Conservation (phyloP, 768 basidiomycete genomes). For the Termitomyces bulborhizus region DNA sequence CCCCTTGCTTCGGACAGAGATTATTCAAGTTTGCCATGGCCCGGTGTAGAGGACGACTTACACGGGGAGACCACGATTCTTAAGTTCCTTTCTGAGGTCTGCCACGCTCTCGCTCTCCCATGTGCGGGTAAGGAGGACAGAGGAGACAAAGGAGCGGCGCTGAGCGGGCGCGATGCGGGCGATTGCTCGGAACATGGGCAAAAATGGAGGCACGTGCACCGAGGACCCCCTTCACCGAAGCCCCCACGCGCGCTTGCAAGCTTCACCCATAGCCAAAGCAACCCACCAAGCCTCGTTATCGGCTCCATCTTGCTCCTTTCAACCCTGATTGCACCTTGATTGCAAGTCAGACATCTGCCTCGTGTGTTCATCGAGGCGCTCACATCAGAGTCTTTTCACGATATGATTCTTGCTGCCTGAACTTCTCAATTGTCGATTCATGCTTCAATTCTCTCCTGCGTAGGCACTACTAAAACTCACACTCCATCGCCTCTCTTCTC, state of each 20-base stretch:
- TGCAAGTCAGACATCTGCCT: slow-evolving; percentile 33
- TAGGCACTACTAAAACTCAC: slow-evolving; percentile 32
- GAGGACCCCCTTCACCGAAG: background rate
- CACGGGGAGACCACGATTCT: slow-evolving; percentile 49
- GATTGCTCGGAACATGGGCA: slow-evolving; percentile 16
- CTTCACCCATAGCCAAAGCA: background rate
- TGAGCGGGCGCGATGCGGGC: slow-evolving; percentile 9
- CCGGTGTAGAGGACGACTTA: slow-evolving; percentile 23
- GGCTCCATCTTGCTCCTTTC: slow-evolving; percentile 3
- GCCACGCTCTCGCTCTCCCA: slow-evolving; percentile 48
- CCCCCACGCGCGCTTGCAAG: background rate
- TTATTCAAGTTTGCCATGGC: background rate
- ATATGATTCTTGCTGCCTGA: slow-evolving; percentile 23
- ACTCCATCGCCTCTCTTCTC: slow-evolving; percentile 20
- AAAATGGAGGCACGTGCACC: background rate
- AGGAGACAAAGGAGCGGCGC: slow-evolving; percentile 36
- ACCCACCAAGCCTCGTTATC: background rate
- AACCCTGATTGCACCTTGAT: slow-evolving; percentile 15
- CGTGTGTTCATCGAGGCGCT: slow-evolving; percentile 50
- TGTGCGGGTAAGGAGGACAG: slow-evolving; percentile 48
- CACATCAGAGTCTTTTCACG: slow-evolving; percentile 15
- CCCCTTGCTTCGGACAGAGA: slow-evolving; percentile 36
- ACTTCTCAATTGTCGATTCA: slow-evolving; percentile 26
- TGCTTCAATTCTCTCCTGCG: slow-evolving; percentile 78
- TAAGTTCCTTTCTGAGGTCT: slow-evolving; percentile 49